Evolutionary conservation across 306 rosid species (phyloP).

Genomic region (Quercus parvula): DNA sequence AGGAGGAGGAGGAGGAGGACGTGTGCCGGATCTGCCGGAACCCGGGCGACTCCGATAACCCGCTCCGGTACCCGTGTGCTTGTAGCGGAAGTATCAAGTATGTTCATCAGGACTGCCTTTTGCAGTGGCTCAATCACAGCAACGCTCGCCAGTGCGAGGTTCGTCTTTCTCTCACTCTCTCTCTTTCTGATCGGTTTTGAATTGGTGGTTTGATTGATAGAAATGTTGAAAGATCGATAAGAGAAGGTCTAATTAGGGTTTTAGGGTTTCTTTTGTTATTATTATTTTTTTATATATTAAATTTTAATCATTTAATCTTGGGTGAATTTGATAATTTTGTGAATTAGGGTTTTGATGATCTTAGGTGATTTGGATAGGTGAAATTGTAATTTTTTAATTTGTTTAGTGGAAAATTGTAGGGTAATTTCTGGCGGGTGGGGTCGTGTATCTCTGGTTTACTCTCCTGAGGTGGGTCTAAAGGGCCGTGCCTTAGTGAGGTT

Average conservation of each 20-base stretch:
- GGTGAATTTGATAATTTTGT: too few species aligned
- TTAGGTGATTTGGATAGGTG: neutral
- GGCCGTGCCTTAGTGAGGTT: too few species aligned
- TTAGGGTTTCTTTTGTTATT: neutral
- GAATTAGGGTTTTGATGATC: too few species aligned
- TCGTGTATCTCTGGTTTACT: too few species aligned
- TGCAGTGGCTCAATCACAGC: conserved; percentile 99
- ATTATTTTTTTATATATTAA: neutral
- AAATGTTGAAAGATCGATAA: neutral
- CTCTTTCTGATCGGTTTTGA: neutral
- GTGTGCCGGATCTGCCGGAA: conserved; percentile 97
- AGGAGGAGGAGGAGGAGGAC: conserved; percentile 91
- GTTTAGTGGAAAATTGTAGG: neutral
- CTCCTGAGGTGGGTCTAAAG: too few species aligned
- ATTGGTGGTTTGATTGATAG: neutral
- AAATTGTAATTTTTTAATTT: neutral
- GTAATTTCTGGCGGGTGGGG: neutral
- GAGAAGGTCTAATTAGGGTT: neutral
- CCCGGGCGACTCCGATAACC: conserved; percentile 87
- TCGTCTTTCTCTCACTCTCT: conserved; percentile 13
- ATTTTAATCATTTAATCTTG: neutral
- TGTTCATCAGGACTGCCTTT: conserved; percentile 96
- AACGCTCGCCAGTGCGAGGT: conserved; percentile 99
- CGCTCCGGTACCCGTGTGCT: conserved; percentile 93
- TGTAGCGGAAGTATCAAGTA: conserved; percentile 98